Conservation (phyloP, 495 filamentous ascomycete genomes). For the Lepraria neglecta region DNA sequence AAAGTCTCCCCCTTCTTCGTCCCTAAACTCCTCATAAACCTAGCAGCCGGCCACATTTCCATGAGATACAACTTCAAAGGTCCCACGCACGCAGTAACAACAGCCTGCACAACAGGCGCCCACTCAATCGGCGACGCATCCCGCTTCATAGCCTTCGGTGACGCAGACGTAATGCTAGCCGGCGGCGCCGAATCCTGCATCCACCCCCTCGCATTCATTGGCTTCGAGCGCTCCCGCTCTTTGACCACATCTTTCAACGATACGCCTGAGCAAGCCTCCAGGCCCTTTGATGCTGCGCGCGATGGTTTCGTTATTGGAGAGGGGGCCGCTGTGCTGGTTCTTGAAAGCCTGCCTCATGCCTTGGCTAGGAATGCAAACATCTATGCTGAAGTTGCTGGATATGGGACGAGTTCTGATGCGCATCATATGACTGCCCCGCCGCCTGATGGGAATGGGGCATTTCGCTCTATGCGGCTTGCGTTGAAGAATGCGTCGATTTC, state of each 20-base stretch:
- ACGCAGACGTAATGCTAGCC: conserved; percentile 91
- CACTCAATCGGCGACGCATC: conserved; percentile 91
- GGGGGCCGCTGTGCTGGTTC: conserved; percentile 77
- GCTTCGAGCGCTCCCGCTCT: conserved; percentile 82
- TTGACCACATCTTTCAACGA: conserved; percentile 76
- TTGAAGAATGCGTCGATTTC: conserved; percentile 63
- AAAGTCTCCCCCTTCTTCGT: conserved; percentile 92
- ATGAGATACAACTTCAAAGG: conserved; percentile 90
- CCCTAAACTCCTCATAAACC: conserved; percentile 84
- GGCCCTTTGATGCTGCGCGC: conserved; percentile 81
- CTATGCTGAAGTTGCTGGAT: conserved; percentile 84
- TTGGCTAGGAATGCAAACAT: conserved; percentile 69
- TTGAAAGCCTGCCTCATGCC: conserved; percentile 89
- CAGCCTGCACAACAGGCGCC: conserved; percentile 90
- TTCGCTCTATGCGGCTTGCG: conserved; percentile 77
- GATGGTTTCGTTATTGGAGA: conserved; percentile 89
- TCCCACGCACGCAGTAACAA: conserved; percentile 85
- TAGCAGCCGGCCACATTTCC: conserved; percentile 88
- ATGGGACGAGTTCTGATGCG: conserved; percentile 82
- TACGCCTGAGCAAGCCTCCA: conserved; percentile 62
- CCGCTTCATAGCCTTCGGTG: conserved; percentile 81
- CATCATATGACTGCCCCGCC: conserved; percentile 88
- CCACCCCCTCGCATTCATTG: conserved; percentile 84
- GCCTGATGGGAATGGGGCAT: conserved; percentile 72
- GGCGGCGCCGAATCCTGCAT: conserved; percentile 94